phyloP scores from a whole-genome alignment of 1,139 yeast genomes.

The Scheffersomyces illinoinensis region DNA sequence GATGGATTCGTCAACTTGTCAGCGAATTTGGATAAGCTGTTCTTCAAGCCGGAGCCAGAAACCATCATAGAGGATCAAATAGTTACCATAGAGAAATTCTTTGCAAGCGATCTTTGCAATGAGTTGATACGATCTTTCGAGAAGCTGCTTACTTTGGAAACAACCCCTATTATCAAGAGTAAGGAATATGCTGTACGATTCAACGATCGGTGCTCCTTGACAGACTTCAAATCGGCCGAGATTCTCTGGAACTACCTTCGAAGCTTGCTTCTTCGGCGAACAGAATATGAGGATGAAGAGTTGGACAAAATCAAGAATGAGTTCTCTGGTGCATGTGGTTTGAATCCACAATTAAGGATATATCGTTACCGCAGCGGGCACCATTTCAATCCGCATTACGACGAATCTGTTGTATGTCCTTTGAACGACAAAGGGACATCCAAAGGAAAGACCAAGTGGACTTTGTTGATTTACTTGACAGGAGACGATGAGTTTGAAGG shows the following conservation, averaged over 20 bases:
- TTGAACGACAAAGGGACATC: conserved; percentile 17
- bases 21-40: conserved; percentile 22
- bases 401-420: conserved; percentile 51
- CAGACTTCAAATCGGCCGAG: conserved; percentile 40
- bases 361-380: conserved; percentile 61
- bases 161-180: conserved; percentile 51
- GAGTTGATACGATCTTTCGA: conserved; percentile 43
- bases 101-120: conserved; percentile 42
- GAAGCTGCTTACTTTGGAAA: conserved; percentile 35
- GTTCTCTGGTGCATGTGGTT: conserved; percentile 46
- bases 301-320: conserved; percentile 19
- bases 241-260: conserved; percentile 47
- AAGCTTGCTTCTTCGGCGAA: conserved; percentile 28
- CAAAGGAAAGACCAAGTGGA: conserved; percentile 56
- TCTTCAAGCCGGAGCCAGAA: conserved; percentile 36
- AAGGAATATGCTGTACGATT: conserved; percentile 60
- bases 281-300: conserved; percentile 34
- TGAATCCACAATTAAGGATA: conserved; percentile 58
- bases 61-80: conserved; percentile 42
- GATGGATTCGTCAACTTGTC: conserved; percentile 22
- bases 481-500: conserved; percentile 59
- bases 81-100: conserved; percentile 46
- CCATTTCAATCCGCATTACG: conserved; percentile 64
- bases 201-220: conserved; percentile 52
- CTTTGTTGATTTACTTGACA: conserved; percentile 57